Evolutionary conservation across 805 yeast species (phyloP), one percentile per base, ranked within the genome.

Genomic region (Blastobotrys terrestris): DNA sequence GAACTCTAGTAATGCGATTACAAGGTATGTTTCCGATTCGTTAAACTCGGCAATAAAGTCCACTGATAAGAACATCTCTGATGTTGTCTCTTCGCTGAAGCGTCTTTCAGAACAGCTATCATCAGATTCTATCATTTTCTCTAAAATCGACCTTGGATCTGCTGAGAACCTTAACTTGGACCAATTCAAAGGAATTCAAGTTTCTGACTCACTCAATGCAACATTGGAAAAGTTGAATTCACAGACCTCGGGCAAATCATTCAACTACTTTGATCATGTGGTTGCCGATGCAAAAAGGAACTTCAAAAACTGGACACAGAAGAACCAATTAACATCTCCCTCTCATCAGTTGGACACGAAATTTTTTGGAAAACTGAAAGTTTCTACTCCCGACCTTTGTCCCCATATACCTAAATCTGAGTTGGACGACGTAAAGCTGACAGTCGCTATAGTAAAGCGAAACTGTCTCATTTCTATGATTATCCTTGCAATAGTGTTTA

Each of bases 61-160:
- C 2, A 53, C 60, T 15, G 39, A 48, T 18, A 18, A 39, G 11
- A 49, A 55, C 6, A 46, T 58, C n/a, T 6, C 20, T 6, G 46
- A 52, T 21, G 53, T 52, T 14, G 57, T 54, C 15, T 21, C 45
- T 4, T 54, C 54, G 2, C 31, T 59, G 6, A 48, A 49, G 44
- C 39, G 51, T 31, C 55, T 35, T 15, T 42, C 42, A 39, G 43
- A 39, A 2, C 13, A 48, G 4, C 13, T 48, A 31, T 18, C 43
- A 21, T 22, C 21, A 7, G 39, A 43, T 18, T 48, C 46, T 5
- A 26, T 40, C 14, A 19, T 52, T 21, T 48, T 51, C 39, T 44
- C 55, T 20, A 42, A 39, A 20, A 48, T 44, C 19, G 40, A 53
- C 46, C 22, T 52, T 20, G 48, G 51, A 15, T 39, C 55, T 35